Evolutionary conservation across 2,329 filamentous ascomycete species (phyloP).

Genomic region (Fusarium agapanthi): DNA sequence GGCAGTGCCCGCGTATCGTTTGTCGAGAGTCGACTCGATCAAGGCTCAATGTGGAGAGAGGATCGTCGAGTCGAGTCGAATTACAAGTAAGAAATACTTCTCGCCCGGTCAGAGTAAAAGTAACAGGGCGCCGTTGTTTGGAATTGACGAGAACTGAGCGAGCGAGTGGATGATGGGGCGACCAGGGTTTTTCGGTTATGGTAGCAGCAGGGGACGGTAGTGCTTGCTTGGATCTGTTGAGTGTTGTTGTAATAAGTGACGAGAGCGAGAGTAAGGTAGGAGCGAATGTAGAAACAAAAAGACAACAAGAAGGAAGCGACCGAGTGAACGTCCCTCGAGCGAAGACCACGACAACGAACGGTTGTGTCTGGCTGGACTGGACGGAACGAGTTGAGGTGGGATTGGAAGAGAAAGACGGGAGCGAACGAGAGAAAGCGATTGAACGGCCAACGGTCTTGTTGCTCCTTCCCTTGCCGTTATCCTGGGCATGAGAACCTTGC

Average conservation of each 20-base stretch:
- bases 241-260: slow-evolving; percentile 15
- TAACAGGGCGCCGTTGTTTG: slow-evolving; percentile 38
- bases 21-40: slow-evolving; percentile 17
- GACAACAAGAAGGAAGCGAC: slow-evolving; percentile 21
- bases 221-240: slow-evolving; percentile 1
- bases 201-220: slow-evolving; percentile 26
- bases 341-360: slow-evolving; percentile 29
- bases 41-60: slow-evolving; percentile 30
- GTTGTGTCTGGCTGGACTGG: slow-evolving; percentile 11
- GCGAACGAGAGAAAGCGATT: slow-evolving; percentile 21
- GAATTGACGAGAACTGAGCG: slow-evolving; percentile 33
- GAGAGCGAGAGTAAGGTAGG: slow-evolving; percentile 20
- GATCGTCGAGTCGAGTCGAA: slow-evolving; percentile 35
- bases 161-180: slow-evolving; percentile 31
- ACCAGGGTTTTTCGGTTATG: slow-evolving; percentile 33
- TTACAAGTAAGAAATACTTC: slow-evolving; percentile 9
- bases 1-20: slow-evolving; percentile 23
- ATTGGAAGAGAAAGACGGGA: neutral
- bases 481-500: slow-evolving; percentile 19
- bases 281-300: slow-evolving; percentile 17
- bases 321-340: slow-evolving; percentile 10
- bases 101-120: slow-evolving; percentile 22
- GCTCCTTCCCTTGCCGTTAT: slow-evolving; percentile 35
- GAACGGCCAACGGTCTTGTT: slow-evolving; percentile 32
- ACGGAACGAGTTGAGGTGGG: slow-evolving; percentile 15